A percentile compares a stretch with the other conserved stretches of the same genome.
phyloP scores from a whole-genome alignment of 1,139 yeast genomes.

The Maudiozyma humilis region DNA sequence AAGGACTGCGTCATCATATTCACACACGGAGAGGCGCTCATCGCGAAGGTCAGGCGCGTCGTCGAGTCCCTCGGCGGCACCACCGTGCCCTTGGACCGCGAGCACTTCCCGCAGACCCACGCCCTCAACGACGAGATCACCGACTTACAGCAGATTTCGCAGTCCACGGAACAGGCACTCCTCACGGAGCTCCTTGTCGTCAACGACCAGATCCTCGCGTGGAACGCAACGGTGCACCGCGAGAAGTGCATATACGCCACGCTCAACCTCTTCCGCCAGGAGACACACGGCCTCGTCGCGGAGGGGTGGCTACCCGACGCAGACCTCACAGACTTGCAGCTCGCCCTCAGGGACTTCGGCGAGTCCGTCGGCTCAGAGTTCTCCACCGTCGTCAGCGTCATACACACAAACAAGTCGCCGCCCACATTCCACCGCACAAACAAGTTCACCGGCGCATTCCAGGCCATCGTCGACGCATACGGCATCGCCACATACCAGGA shows the following conservation, averaged over 20 bases:
- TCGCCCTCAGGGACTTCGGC: conserved; percentile 34
- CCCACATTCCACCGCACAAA: conserved; percentile 75
- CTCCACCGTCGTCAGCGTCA: conserved; percentile 58
- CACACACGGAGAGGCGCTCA: conserved; percentile 60
- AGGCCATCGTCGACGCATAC: conserved; percentile 70
- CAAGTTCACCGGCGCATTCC: conserved; percentile 70
- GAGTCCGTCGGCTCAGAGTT: conserved; percentile 37
- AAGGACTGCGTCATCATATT: conserved; percentile 60
- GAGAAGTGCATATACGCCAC: conserved; percentile 65
- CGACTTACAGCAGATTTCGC: conserved; percentile 54
- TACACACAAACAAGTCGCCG: conserved; percentile 60
- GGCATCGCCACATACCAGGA: conserved; percentile 73
- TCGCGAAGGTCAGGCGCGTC: conserved; percentile 50
- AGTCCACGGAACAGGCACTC: conserved; percentile 49
- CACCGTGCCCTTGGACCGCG: conserved; percentile 41
- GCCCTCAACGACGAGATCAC: conserved; percentile 41
- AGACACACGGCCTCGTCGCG: conserved; percentile 55
- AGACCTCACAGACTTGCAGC: conserved; percentile 35
- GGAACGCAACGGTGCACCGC: conserved; percentile 62
- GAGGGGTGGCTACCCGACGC: conserved; percentile 78
- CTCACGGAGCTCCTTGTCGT: conserved; percentile 62
- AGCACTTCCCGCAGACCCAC: conserved; percentile 32
- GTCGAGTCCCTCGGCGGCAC: conserved; percentile 61
- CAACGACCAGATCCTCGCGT: conserved; percentile 53
- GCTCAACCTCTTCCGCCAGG: conserved; percentile 61